phyloP scores from a whole-genome alignment of 805 yeast species.

The Danielozyma ontarioensis region DNA sequence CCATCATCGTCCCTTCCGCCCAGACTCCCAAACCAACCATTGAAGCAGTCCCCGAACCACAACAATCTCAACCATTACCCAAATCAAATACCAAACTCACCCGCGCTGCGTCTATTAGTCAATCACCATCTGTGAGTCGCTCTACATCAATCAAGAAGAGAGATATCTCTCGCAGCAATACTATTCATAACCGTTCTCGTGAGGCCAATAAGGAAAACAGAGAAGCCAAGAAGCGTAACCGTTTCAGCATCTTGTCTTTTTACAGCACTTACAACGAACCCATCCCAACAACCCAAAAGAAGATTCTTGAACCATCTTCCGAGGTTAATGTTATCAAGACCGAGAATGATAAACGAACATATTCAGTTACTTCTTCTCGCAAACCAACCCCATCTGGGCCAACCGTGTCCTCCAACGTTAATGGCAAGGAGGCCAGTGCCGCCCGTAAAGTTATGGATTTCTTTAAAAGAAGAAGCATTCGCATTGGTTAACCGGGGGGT shows the following conservation, averaged over 20 bases:
- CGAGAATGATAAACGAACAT: constrained; percentile 18
- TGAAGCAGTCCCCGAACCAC: constrained; percentile 1
- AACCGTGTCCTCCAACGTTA: constrained; percentile 18
- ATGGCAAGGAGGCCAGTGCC: constrained; percentile 59
- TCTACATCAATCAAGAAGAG: background rate
- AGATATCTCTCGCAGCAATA: background rate
- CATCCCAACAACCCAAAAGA: constrained; percentile 12
- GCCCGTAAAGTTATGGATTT: constrained; percentile 27
- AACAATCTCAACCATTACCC: background rate
- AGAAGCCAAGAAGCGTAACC: constrained; percentile 32
- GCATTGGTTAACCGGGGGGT: background rate
- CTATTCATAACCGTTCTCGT: background rate
- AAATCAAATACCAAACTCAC: background rate
- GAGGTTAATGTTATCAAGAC: constrained; percentile 19
- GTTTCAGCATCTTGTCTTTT: constrained; percentile 41
- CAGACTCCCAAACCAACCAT: constrained; percentile 2
- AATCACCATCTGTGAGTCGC: background rate
- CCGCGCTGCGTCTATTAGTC: background rate
- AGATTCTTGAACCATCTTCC: constrained; percentile 28
- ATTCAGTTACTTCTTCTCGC: constrained; percentile 25
- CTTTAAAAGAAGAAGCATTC: background rate
- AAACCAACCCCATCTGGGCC: constrained; percentile 20
- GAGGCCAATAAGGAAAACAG: constrained; percentile 20
- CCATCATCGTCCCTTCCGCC: background rate
- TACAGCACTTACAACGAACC: constrained; percentile 31